Percentiles rank a stretch among this genome's conserved stretches.
phyloP scores from a whole-genome alignment of 352 stramenopile species.

The Elongisporangium prolatum region DNA sequence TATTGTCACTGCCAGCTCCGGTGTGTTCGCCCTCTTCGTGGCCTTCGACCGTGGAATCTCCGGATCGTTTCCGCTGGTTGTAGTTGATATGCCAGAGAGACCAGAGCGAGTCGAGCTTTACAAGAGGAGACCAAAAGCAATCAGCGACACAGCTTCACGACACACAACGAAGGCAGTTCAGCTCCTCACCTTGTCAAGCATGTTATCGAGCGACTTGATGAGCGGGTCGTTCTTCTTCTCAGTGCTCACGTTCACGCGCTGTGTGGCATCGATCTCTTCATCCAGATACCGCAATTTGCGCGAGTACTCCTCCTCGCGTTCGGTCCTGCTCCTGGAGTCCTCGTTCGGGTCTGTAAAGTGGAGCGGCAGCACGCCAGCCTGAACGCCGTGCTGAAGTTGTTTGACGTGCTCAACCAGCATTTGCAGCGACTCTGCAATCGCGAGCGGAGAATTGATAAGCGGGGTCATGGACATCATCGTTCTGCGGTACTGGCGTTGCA shows the following conservation, averaged over 20 bases:
- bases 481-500: slow-evolving; percentile 58
- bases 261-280: slow-evolving; percentile 61
- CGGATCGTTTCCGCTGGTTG: slow-evolving; percentile 14
- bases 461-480: slow-evolving; percentile 55
- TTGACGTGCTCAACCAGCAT: slow-evolving; percentile 52
- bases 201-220: slow-evolving; percentile 57
- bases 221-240: slow-evolving; percentile 78
- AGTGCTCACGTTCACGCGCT: slow-evolving; percentile 59
- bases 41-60: slow-evolving; percentile 7
- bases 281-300: slow-evolving; percentile 58
- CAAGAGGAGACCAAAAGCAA: not conserved
- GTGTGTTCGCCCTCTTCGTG: slow-evolving; percentile 6
- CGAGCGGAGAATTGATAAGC: slow-evolving; percentile 50
- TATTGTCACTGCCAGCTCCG: slow-evolving; percentile 7
- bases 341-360: slow-evolving; percentile 11
- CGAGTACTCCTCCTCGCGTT: slow-evolving; percentile 41
- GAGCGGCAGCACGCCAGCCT: slow-evolving; percentile 36
- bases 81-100: slow-evolving; percentile 70
- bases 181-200: slow-evolving; percentile 53
- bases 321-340: slow-evolving; percentile 16
- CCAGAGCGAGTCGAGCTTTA: slow-evolving; percentile 45
- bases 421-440: slow-evolving; percentile 54
- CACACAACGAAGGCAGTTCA: too few relatives aligned
- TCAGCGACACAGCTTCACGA: too few relatives aligned
- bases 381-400: slow-evolving; percentile 45